Percentiles rank a stretch among this genome's conserved stretches.
Conservation (phyloP, 2,329 filamentous ascomycete genomes). For the Chrysosporium queenslandicum region DNA sequence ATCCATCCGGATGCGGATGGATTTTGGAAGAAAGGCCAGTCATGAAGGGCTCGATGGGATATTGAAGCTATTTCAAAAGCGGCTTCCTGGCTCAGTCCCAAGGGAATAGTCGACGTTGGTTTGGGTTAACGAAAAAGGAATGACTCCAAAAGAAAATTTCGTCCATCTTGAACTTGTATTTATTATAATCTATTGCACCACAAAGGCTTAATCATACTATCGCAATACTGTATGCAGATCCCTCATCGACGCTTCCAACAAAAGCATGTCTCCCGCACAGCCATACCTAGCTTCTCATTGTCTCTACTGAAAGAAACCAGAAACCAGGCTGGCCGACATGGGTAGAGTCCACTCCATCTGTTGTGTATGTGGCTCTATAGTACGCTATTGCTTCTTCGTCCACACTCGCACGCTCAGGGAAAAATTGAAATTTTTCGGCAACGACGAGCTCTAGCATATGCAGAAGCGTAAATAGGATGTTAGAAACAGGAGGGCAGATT, state of each 20-base stretch:
- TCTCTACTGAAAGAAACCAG: constrained; percentile 40
- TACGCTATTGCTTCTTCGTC: constrained; percentile 49
- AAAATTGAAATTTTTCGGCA: constrained; percentile 29
- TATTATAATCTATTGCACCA: too few relatives aligned
- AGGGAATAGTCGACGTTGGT: too few relatives aligned
- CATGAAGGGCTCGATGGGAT: neutral
- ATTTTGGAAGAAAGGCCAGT: constrained; percentile 20
- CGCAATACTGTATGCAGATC: too few relatives aligned
- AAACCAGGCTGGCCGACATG: constrained; percentile 29
- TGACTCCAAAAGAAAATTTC: too few relatives aligned
- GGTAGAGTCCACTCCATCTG: constrained; percentile 24
- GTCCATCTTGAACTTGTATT: too few relatives aligned
- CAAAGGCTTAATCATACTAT: too few relatives aligned
- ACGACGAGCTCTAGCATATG: constrained; percentile 46
- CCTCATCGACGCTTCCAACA: too few relatives aligned
- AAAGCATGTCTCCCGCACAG: constrained; percentile 37
- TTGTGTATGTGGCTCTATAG: constrained; percentile 21
- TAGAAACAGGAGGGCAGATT: neutral
- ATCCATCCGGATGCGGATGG: constrained; percentile 31
- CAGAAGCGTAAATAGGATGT: constrained; percentile 5
- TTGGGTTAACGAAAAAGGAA: too few relatives aligned
- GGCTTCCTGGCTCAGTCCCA: too few relatives aligned
- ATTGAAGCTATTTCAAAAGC: too few relatives aligned
- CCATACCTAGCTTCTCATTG: constrained; percentile 34
- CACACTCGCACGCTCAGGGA: constrained; percentile 47